Base-by-base conservation (phyloP, 352 stramenopile species). In the Globisporangium takayamanum region DNA sequence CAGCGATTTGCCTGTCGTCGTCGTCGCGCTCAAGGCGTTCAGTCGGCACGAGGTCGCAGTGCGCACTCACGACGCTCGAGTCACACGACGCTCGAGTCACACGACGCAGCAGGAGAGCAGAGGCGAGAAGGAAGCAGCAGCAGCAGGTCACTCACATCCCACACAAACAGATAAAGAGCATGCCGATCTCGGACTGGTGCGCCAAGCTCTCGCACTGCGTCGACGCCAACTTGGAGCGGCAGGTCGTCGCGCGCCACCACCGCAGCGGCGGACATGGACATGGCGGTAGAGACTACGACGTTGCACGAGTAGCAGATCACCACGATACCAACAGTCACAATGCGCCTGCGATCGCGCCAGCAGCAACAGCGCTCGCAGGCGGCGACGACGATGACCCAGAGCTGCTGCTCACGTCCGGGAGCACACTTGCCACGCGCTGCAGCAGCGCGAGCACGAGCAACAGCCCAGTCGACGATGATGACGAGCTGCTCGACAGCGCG, bases 151-250 rank as follows among this genome's bases (percentile, higher is more conserved):
- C 47, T 25, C 41, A 6, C 30, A 26, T 20, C 25, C 25, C 18
- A 25, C 28, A 26, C 42, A 37, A 22, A 49, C 22, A 18, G 5
- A 41, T 16, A 16, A 36, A n/a, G 5, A 47, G 16, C 15, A 53
- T 65, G 62, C 36, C 44, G 62, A 59, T 60, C 26, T 26, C 59
- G 14, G 45, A 55, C 20, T 64, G 59, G 59, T 64, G 59, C 59
- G 46, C 59, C 44, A 59, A 55, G 52, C n/a, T 64, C 59, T 33
- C 52, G 26, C 46, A 59, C 36, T 64, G 59, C 45, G 37, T n/a
- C 18, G 36, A 52, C 20, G 50, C 18, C 16, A 42, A 62, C n/a
- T 41, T 22, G 49, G 28, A 64, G 33, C 22, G 30, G 36, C 51
- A 64, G 44, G 11, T 55, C 25, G n/a, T 64, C 4, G 12, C 37